These are phyloP conservation scores for Lichtheimia ramosa DNA, from an alignment of 371 early-diverging fungal species.

Conservation along the genomic window DNA sequence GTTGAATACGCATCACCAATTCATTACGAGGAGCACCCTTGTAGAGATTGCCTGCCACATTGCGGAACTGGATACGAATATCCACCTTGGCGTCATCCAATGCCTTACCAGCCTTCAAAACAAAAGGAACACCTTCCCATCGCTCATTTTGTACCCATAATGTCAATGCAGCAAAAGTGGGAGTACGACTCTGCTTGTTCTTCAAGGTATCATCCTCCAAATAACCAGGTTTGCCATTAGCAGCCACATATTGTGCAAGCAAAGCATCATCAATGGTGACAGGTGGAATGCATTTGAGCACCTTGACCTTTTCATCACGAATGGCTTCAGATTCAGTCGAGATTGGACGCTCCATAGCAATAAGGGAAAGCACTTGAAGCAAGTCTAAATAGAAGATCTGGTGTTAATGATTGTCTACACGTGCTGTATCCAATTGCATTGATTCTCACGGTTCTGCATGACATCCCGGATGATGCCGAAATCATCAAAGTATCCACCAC, in stretches of 20 bases:
- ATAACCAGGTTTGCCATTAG: constrained; percentile 84
- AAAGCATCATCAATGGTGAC: constrained; percentile 75
- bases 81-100: constrained; percentile 85
- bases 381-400: constrained; percentile 49
- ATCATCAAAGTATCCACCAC: constrained; percentile 99
- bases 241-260: constrained; percentile 86
- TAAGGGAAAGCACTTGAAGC: constrained; percentile 87
- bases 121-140: constrained; percentile 92
- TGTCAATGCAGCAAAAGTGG: constrained; percentile 85
- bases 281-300: constrained; percentile 82
- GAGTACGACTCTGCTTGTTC: constrained; percentile 61
- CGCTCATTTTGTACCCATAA: constrained; percentile 85
- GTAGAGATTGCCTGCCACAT: constrained; percentile 82
- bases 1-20: constrained; percentile 93
- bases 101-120: constrained; percentile 91
- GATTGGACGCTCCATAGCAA: constrained; percentile 93
- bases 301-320: constrained; percentile 92
- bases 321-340: constrained; percentile 87
- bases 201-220: constrained; percentile 85
- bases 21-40: constrained; percentile 82
- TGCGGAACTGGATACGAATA: constrained; percentile 89
- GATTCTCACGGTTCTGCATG: constrained; percentile 90
- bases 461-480: constrained; percentile 99
- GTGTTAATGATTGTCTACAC: background rate
- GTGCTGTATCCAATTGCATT: no score